phyloP scores from a whole-genome alignment of 2,329 filamentous ascomycete species.

The Fusarium sp. region DNA sequence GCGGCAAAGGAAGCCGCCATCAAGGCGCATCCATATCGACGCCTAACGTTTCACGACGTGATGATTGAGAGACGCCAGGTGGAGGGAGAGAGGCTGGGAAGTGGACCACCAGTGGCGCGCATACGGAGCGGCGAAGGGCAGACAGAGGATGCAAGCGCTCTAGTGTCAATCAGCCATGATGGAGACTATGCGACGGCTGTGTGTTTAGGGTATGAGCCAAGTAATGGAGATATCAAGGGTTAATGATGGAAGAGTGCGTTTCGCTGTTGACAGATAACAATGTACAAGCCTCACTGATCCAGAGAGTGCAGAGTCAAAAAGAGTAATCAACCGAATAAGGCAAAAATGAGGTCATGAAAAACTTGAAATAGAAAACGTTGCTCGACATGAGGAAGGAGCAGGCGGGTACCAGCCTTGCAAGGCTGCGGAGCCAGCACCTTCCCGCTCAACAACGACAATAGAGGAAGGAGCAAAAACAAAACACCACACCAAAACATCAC shows the following conservation, averaged over 20 bases:
- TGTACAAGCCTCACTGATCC: not conserved
- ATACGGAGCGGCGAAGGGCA: conserved; percentile 49
- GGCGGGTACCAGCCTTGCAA: not conserved
- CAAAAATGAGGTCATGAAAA: not conserved
- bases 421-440: not conserved
- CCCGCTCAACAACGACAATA: not conserved
- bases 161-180: conserved; percentile 89
- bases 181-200: conserved; percentile 82
- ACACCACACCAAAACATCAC: not conserved
- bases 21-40: conserved; percentile 74
- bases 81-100: conserved; percentile 46
- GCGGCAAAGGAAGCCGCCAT: conserved; percentile 82
- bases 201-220: conserved; percentile 64
- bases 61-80: conserved; percentile 52
- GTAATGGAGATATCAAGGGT: not conserved
- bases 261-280: not conserved
- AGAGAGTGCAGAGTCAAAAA: not conserved
- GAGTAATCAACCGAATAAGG: not conserved
- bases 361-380: not conserved
- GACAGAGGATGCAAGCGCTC: conserved; percentile 65
- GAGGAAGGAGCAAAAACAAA: conserved; percentile 10
- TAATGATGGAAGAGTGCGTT: not conserved
- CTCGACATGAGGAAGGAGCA: not conserved
- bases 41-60: conserved; percentile 73
- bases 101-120: conserved; percentile 59